phyloP scores from a whole-genome alignment of 176 grass and related monocot species.

The Aechmea fasciata region DNA sequence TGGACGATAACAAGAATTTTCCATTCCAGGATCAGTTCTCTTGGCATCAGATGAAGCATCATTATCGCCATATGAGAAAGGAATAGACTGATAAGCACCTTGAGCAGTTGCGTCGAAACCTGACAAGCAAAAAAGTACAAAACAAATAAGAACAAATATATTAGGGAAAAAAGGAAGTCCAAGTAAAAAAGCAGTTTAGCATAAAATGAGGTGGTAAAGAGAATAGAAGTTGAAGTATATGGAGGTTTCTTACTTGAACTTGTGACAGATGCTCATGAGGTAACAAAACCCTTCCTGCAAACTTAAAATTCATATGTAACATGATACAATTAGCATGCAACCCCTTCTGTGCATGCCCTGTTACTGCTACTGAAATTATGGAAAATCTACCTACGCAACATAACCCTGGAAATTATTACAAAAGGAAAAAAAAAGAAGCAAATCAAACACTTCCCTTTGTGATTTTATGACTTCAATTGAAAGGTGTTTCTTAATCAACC shows the following conservation, averaged over 20 bases:
- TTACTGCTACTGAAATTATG: slow-evolving; percentile 1
- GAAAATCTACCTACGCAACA: not conserved
- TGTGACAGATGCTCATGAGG: slow-evolving; percentile 57
- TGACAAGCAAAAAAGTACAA: slow-evolving; percentile 10
- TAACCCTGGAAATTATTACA: not conserved
- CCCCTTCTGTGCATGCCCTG: slow-evolving; percentile 1
- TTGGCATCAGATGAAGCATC: slow-evolving; percentile 30
- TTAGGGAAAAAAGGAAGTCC: not conserved
- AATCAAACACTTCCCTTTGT: not conserved
- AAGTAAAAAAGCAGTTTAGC: not conserved
- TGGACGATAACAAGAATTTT: slow-evolving; percentile 37
- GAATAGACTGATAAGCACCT: slow-evolving; percentile 43
- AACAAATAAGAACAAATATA: slow-evolving; percentile 9
- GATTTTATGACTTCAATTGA: too few species aligned
- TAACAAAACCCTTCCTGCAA: slow-evolving; percentile 69
- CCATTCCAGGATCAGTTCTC: slow-evolving; percentile 17
- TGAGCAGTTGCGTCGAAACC: slow-evolving; percentile 15
- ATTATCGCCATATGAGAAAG: slow-evolving; percentile 60
- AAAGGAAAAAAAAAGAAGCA: not conserved
- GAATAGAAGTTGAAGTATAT: slow-evolving; percentile 15
- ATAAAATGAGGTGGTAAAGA: slow-evolving; percentile 4
- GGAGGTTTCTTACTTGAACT: slow-evolving; percentile 59
- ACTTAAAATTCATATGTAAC: slow-evolving; percentile 38
- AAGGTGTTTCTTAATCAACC: too few species aligned
- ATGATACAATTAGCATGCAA: slow-evolving; percentile 22